Evolutionary conservation across 1,139 yeast genomes (phyloP).

Genomic region (Saccharomycopsis crataegensis): DNA sequence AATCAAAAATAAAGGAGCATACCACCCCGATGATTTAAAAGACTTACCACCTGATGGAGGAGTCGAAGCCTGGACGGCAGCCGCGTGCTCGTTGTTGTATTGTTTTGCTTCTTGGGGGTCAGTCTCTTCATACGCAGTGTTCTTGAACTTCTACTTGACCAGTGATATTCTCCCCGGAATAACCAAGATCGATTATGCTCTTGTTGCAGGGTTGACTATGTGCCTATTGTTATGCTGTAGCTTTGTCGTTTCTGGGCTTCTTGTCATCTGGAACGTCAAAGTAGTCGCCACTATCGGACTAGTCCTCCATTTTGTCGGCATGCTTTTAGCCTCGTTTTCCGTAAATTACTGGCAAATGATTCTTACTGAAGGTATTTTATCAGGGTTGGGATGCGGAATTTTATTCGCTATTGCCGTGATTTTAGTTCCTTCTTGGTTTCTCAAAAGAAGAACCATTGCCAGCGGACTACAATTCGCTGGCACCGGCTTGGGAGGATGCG

Average conservation of each 20-base stretch:
- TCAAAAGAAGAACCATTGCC: conserved; percentile 48
- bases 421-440: conserved; percentile 56
- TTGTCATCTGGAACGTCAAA: conserved; percentile 1
- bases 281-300: conserved; percentile 40
- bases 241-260: conserved; percentile 8
- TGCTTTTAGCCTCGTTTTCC: conserved; percentile 58
- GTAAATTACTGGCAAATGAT: conserved; percentile 52
- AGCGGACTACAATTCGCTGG: conserved; percentile 49
- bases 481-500: conserved; percentile 52
- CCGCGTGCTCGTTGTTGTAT: conserved; percentile 44
- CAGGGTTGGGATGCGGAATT: conserved; percentile 55
- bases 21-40: conserved; percentile 14
- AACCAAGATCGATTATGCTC: conserved; percentile 51
- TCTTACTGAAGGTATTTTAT: conserved; percentile 59
- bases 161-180: conserved; percentile 49
- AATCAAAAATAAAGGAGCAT: conserved; percentile 14
- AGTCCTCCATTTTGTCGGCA: conserved; percentile 46
- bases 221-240: conserved; percentile 11
- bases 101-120: conserved; percentile 70
- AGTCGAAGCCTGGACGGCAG: conserved; percentile 58
- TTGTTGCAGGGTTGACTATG: conserved; percentile 34
- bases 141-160: conserved; percentile 47
- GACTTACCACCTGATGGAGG: conserved; percentile 57
- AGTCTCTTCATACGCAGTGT: conserved; percentile 64
- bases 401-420: conserved; percentile 53